Evolutionary conservation across 768 basidiomycete genomes (phyloP), one percentile per base, ranked within the genome.

Genomic region (Leccinum truebloodii): DNA sequence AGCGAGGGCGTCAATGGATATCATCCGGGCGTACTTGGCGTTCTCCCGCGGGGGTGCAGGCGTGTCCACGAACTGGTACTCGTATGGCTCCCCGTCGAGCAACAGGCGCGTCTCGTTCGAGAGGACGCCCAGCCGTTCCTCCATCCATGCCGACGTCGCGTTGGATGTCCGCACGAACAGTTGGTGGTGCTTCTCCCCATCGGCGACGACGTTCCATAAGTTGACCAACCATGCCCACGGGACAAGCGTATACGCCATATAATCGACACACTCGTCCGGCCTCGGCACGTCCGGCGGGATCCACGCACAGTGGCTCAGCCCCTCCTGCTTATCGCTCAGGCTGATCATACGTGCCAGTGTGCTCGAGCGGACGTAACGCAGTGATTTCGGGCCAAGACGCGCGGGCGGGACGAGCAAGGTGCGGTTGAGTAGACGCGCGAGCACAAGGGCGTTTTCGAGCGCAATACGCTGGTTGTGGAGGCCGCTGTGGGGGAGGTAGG

Each of bases 391-490:
- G 41, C 90, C 89, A 6, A 92, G 82, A 41, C 86, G 84, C 30
- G 88, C 78, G 12, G 88, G 88, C n/a, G 92, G 91, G 34, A 92
- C 76, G 63, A 94, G 82, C 34, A 94, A 79, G 12, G 90, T 94
- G 61, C 90, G 87, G 75, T 88, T 86, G 60, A 92, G 81, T 32
- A 88, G 70, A 60, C 75, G 78, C 2, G 91, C 80, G 54, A 94
- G 81, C n/a, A 87, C 78, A 20, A 93, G 80, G 3, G 90, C 92
- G 67, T 94, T 94, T 75, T 94, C 90, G 61, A 94, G 81, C 18
- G 90, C 87, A 64, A 94, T 92, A 35, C 91, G 86, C 75, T 94
- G 90, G 72, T 92, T 94, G 73, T 94, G 90, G 64, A 90, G 88
- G 3, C 90, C 89, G 63, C 89, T 90, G 70, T 94, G 91, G 13